Evolutionary conservation across 139 green algal species (phyloP), one percentile per base, ranked within the genome.

Genomic region (Prasinococcaceae sp.): DNA sequence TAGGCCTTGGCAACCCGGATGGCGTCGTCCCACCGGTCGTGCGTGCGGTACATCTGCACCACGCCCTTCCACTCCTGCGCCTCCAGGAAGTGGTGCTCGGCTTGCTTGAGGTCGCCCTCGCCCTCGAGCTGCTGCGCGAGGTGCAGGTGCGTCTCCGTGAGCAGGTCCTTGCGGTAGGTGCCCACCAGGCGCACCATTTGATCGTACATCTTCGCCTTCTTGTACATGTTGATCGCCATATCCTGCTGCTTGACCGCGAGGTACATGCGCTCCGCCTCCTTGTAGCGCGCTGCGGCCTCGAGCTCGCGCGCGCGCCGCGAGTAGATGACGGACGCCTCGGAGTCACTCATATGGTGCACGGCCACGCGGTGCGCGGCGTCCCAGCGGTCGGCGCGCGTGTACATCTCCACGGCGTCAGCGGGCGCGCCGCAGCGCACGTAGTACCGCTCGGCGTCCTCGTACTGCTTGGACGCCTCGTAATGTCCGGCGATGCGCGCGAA

Each of bases 181-280:
- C 60, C 36, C 36, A 86, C 79, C 16, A 90, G 68, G 36, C 75
- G 66, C 17, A 90, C 63, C 75, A 90, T 81, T 2, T 81, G 61
- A 47, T 83, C 67, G 58, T 73, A 88, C 65, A 75, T 62, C 42
- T 56, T 56, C 24, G 61, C 56, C 53, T 73, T 72, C 68, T 88
- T 85, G 69, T 86, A 88, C 81, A 90, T 84, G 40, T 64, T 58
- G 35, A 90, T 83, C 40, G 81, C 81, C 53, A 71, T 52, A 59
- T 88, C 81, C 25, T 71, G 51, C 52, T 82, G 73, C 25, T 79
- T 69, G 28, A 63, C 59, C 26, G 64, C 60, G 49, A 87, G 23
- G 60, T 83, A 90, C 25, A 76, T 72, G 44, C 70, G 71, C 70
- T 90, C 81, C 4, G 81, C 81, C 32, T 88, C 79, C 48, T 70